Evolutionary conservation across 2,329 filamentous ascomycete species (phyloP).

Genomic region (Penicillium decumbens): DNA sequence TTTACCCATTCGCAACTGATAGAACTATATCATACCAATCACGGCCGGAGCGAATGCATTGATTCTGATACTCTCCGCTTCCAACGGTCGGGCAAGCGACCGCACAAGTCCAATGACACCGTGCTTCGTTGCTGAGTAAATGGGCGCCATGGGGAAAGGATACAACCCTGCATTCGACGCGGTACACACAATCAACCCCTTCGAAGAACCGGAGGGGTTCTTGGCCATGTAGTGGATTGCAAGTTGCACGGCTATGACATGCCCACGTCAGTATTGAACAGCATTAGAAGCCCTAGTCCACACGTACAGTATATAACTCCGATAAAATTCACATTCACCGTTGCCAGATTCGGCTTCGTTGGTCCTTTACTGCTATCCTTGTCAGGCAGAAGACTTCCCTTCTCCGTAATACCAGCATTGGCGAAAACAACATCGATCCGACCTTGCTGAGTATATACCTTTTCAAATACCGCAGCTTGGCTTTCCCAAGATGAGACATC

Average conservation of each 20-base stretch:
- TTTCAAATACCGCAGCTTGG: slow-evolving; percentile 34
- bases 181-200: slow-evolving; percentile 51
- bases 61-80: slow-evolving; percentile 45
- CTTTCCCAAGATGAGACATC: slow-evolving; percentile 37
- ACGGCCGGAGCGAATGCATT: slow-evolving; percentile 51
- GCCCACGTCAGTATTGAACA: neutral
- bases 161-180: slow-evolving; percentile 53
- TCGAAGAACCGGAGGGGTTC: slow-evolving; percentile 33
- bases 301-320: slow-evolving; percentile 47
- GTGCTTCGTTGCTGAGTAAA: slow-evolving; percentile 49
- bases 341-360: slow-evolving; percentile 34
- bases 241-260: slow-evolving; percentile 45
- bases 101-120: slow-evolving; percentile 50
- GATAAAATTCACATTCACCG: slow-evolving; percentile 35
- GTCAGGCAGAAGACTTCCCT: slow-evolving; percentile 34
- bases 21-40: slow-evolving; percentile 38
- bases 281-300: neutral
- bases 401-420: slow-evolving; percentile 49
- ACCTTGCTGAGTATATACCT: slow-evolving; percentile 31
- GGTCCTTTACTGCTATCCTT: slow-evolving; percentile 29
- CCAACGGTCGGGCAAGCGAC: slow-evolving; percentile 43
- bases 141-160: slow-evolving; percentile 48
- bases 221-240: slow-evolving; percentile 50
- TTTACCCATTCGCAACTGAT: too few species aligned
- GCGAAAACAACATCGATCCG: slow-evolving; percentile 48